A percentile compares a stretch with the other conserved stretches of the same genome.
These are phyloP conservation scores for Hylodesmum podocarpum DNA, from an alignment of 306 rosid genomes.

Conservation along the genomic window DNA sequence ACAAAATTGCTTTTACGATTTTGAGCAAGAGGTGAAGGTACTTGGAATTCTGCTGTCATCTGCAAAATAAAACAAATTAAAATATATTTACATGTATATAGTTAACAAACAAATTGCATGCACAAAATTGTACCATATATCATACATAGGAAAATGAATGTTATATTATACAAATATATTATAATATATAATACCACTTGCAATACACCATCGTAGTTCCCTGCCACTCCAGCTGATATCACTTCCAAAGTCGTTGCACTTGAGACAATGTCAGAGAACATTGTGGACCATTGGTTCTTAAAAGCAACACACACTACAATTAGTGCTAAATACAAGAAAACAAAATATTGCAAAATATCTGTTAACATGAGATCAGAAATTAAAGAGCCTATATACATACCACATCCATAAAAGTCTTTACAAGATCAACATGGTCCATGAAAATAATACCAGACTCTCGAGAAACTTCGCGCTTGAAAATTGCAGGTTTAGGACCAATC, in stretches of 20 bases:
- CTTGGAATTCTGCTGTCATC: conserved; percentile 98
- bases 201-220: conserved; percentile 91
- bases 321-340: background rate
- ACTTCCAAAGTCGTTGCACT: conserved; percentile 95
- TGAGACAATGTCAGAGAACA: conserved; percentile 88
- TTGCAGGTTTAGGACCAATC: conserved; percentile 73
- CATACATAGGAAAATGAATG: background rate
- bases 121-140: background rate
- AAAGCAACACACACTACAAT: background rate
- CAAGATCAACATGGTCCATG: conserved; percentile 89
- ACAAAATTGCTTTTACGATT: conserved; percentile 89
- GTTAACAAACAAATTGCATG: background rate
- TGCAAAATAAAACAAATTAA: conserved; percentile 25
- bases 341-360: background rate
- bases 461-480: conserved; percentile 84
- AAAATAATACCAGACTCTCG: conserved; percentile 84
- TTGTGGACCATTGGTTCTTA: conserved; percentile 87
- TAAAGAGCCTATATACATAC: conserved; percentile 27
- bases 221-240: conserved; percentile 93
- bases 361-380: background rate
- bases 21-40: conserved; percentile 94
- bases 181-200: conserved; percentile 70
- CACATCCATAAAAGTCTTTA: conserved; percentile 95
- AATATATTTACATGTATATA: background rate
- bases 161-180: background rate